phyloP scores from a whole-genome alignment of 2,329 filamentous ascomycete species.

The Fusarium kyushuense region DNA sequence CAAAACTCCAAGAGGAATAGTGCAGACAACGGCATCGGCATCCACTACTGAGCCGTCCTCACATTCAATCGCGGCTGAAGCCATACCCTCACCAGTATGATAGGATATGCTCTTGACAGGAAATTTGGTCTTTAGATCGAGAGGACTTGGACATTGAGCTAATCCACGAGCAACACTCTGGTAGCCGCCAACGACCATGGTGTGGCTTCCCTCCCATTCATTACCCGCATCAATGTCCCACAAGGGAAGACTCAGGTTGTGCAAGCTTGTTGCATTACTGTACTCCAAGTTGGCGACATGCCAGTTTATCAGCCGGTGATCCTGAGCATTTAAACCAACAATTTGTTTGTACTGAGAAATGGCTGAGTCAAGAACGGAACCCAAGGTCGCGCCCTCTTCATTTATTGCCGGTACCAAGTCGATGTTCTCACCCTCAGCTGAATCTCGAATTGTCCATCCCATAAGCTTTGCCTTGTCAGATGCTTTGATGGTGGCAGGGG shows the following conservation, averaged over 20 bases:
- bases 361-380: constrained; percentile 92
- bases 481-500: constrained; percentile 76
- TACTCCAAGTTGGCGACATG: constrained; percentile 98
- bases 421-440: constrained; percentile 73
- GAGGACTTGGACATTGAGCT: constrained; percentile 77
- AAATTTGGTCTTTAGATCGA: constrained; percentile 81
- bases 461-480: constrained; percentile 81
- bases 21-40: constrained; percentile 92
- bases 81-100: constrained; percentile 61
- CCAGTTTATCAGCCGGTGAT: constrained; percentile 95
- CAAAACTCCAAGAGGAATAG: constrained; percentile 89
- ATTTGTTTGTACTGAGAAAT: constrained; percentile 87
- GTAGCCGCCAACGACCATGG: constrained; percentile 93
- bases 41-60: constrained; percentile 81
- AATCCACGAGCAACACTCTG: constrained; percentile 92
- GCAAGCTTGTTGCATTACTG: constrained; percentile 91
- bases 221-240: constrained; percentile 99
- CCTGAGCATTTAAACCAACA: constrained; percentile 84
- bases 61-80: constrained; percentile 74
- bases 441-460: constrained; percentile 81
- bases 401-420: constrained; percentile 76
- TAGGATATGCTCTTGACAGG: constrained; percentile 78
- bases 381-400: constrained; percentile 78
- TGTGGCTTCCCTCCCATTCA: constrained; percentile 95
- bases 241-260: constrained; percentile 85